These are phyloP conservation scores for Fusarium sp. DNA, from an alignment of 2,329 filamentous ascomycete genomes.

Conservation along the genomic window DNA sequence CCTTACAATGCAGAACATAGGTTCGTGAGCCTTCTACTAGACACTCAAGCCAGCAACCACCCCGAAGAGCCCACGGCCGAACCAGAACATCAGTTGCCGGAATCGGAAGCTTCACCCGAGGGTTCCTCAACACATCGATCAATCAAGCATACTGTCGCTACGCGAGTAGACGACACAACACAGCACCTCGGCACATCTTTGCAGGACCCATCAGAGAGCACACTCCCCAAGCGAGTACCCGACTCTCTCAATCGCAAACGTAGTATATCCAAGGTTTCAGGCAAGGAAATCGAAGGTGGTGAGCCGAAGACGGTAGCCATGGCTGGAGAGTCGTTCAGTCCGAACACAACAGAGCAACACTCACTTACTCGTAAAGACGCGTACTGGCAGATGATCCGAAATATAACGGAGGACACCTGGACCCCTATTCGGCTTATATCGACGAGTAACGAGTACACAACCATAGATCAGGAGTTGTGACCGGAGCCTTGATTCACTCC, in stretches of 20 bases:
- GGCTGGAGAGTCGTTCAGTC: constrained; percentile 31
- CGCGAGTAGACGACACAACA: not conserved
- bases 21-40: constrained; percentile 14
- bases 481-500: not conserved
- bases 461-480: constrained; percentile 54
- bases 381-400: constrained; percentile 54
- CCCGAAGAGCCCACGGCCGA: not conserved
- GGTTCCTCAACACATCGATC: not conserved
- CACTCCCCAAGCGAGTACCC: not conserved
- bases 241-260: constrained; percentile 38
- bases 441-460: constrained; percentile 53
- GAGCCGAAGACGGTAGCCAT: constrained; percentile 14
- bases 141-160: not conserved
- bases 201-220: not conserved
- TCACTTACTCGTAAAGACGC: constrained; percentile 53
- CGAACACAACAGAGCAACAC: constrained; percentile 28
- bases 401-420: constrained; percentile 52
- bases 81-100: not conserved
- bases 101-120: not conserved
- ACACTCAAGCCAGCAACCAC: constrained; percentile 17
- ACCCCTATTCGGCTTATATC: constrained; percentile 54
- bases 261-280: constrained; percentile 29
- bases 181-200: not conserved
- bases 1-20: not conserved
- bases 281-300: not conserved